Evolutionary conservation across 2,329 filamentous ascomycete species (phyloP), one percentile per base, ranked within the genome.

Genomic region (Arachnomyces sp.): DNA sequence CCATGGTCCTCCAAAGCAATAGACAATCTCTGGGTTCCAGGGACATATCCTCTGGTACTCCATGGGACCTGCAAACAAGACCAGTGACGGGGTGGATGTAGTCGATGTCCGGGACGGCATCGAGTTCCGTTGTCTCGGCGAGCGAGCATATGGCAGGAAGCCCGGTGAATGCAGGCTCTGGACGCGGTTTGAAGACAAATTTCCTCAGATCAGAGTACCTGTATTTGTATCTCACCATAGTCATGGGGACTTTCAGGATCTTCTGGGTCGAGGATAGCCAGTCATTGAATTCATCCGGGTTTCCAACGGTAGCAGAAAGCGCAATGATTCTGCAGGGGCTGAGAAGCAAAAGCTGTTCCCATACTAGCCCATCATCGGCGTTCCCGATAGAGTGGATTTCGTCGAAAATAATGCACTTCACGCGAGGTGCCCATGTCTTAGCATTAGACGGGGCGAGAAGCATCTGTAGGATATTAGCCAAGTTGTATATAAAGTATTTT

Each of bases 311-410:
- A 1, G 84, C 84, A 1, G 84, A 89, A 1, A 90, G 70, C 0
- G 84, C 84, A 47, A 89, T 82, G 36, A 90, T 83, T 0, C 82
- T 84, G 49, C 82, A 89, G 1, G 82, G 82, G 0, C 82, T 75
- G 45, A 86, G 70, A 1, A 89, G 70, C 1, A 89, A 65, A 3
- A 90, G 67, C 53, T 89, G 83, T 51, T 90, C 83, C 83, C 82
- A 90, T 2, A 88, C 69, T 1, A 87, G 65, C 38, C 83, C 83
- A 48, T 89, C 83, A 6, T 87, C 80, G 0, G 79, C 74, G 55
- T 88, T 79, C 0, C 84, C 82, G 43, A 90, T 89, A 28, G 77
- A 86, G 56, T 90, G 84, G 2, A 89, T 79, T 61, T 90, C 84
- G 52, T 90, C 84, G 43, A 89, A 89, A 37, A 89, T 86, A 54